Base-by-base conservation (phyloP, 1,284 basidiomycete genomes). In the Mycosarcoma maydis region DNA sequence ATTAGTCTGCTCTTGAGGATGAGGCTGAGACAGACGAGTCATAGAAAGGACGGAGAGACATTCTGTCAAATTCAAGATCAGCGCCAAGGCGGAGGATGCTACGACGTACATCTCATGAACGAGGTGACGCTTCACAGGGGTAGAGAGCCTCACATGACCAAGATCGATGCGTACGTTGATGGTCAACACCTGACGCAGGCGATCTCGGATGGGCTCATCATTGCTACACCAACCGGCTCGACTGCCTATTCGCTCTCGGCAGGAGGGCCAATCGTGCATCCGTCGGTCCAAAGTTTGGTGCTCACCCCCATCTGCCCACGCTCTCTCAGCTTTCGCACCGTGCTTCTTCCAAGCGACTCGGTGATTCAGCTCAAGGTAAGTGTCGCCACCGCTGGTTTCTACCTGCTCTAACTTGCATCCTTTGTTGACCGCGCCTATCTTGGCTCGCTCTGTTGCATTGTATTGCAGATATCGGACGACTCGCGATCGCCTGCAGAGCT, bases 161-260 rank as follows among this genome's bases (percentile, higher is more conserved):
- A 92, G 6, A 93, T 98, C 56, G 93, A 98, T 78, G 91, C 93
- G 9, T 96, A 87, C 81, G 93, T 96, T n/a, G 92, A 98, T 76
- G 92, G 90, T 0, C 92, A 95, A 78, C 92, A 96, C 84, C 85
- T 98, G 14, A 98, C 94, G 0, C 93, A 96, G 83, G 91, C 92
- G 17, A 92, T 97, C 52, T 92, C 93, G 29, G 94, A 98, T 77
- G 94, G 94, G 17, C 84, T 98, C 44, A 94, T 98, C 55, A 88
- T 98, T 41, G 92, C 94, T 1, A 97, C 95, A 1, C 95, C 94
- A 4, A 98, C 94, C 0, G 94, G 94, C 1, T 97, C 94, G 14
- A 98, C 95, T 1, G 94, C 95, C 3, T 98, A 98, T 83, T 96
- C 94, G 1, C 86, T 98, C 30, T 95, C 93, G 2, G 92, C 94